phyloP scores from a whole-genome alignment of 768 basidiomycete species.

The Suillus tomentosus region DNA sequence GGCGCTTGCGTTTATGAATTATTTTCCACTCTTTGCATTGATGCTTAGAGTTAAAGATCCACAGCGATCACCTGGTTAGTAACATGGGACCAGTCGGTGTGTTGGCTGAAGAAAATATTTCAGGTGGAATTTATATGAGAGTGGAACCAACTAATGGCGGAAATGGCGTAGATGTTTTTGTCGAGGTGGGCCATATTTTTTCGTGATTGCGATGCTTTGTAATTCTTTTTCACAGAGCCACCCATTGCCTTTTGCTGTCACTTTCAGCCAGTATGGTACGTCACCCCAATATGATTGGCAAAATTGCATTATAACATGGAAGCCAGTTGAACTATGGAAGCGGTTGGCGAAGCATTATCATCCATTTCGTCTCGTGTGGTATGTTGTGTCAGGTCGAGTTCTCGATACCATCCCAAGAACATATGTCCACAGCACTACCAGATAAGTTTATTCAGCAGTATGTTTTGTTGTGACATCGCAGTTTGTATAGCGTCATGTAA shows the following conservation, averaged over 20 bases:
- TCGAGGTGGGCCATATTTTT: background rate
- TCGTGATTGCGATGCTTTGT: background rate
- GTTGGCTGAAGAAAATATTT: conserved; percentile 11
- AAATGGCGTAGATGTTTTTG: background rate
- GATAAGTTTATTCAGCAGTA: conserved; percentile 5
- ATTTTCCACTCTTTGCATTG: conserved; percentile 89
- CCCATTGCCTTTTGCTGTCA: conserved; percentile 48
- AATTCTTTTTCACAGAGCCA: conserved; percentile 44
- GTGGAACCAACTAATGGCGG: conserved; percentile 30
- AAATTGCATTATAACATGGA: conserved; percentile 4
- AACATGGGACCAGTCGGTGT: background rate
- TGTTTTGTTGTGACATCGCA: no score
- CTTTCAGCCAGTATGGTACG: conserved; percentile 62
- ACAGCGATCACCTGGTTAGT: conserved; percentile 73
- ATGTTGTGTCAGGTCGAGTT: conserved; percentile 49
- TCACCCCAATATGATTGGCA: background rate
- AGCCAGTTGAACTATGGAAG: conserved; percentile 49
- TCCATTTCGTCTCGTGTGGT: conserved; percentile 53
- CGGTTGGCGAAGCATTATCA: conserved; percentile 58
- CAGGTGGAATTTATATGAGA: conserved; percentile 32
- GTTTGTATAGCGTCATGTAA: no score
- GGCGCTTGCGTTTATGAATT: conserved; percentile 78
- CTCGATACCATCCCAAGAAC: conserved; percentile 49
- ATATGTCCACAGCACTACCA: conserved; percentile 11
- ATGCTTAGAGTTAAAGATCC: conserved; percentile 86